Evolutionary conservation across 148 eudicot species (phyloP).

Genomic region (Gaultheria prostrata): DNA sequence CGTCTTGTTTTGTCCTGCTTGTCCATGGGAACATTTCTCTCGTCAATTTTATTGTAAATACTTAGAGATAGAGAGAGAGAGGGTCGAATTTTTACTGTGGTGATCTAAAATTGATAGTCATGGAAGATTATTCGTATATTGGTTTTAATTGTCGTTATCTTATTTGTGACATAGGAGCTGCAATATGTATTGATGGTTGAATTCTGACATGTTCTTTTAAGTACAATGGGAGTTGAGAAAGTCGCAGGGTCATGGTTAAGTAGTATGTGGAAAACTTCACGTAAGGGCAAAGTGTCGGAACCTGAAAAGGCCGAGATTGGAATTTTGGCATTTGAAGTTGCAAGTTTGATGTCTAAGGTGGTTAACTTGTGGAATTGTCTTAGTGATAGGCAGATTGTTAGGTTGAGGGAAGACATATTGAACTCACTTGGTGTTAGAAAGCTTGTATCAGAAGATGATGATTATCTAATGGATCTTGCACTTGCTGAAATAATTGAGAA

Average conservation of each 20-base stretch:
- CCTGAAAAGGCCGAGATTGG: constrained; percentile 61
- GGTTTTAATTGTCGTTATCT: constrained; percentile 2
- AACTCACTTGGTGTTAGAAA: constrained; percentile 65
- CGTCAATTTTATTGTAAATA: background rate
- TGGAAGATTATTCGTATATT: background rate
- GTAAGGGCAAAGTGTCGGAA: constrained; percentile 34
- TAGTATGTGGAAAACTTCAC: constrained; percentile 65
- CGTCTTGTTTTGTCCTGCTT: background rate
- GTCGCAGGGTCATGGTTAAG: constrained; percentile 68
- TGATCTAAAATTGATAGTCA: background rate
- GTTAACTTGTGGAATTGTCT: constrained; percentile 68
- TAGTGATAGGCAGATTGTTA: constrained; percentile 50
- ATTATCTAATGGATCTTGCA: constrained; percentile 74
- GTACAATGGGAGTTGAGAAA: constrained; percentile 55
- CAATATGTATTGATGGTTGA: background rate
- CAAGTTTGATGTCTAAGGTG: constrained; percentile 74
- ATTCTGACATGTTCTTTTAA: background rate
- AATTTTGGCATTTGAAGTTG: constrained; percentile 72
- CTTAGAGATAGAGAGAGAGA: background rate
- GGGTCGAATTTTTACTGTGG: background rate
- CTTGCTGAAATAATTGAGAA: constrained; percentile 68
- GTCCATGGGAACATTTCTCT: background rate
- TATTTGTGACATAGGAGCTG: constrained; percentile 10
- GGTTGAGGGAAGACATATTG: constrained; percentile 61
- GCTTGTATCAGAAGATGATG: constrained; percentile 75